Base-by-base conservation (phyloP, 345 rosid genomes). In the Hibiscus syriacus region DNA sequence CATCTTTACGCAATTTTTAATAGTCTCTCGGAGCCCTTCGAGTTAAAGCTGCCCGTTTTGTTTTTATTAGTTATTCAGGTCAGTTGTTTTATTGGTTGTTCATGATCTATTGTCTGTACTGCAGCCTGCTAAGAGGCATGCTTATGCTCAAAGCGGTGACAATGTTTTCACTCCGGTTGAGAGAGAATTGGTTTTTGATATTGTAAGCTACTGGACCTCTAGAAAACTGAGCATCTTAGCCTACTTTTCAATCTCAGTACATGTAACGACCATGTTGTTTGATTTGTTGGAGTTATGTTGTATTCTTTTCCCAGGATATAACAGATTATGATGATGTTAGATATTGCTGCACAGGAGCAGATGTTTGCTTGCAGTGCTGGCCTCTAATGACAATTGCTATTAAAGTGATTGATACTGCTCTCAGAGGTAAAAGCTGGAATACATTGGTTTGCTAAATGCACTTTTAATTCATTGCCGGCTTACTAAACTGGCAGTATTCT, bases 321-420 rank as follows among this genome's bases (percentile, higher is more conserved):
- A 73, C 96, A 36, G 97, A 93, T 69, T 89, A 93, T 64, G 96
- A 94, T 48, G 96, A 91, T 41, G n/a, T n/a, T n/a, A n/a, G 97
- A 72, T 90, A 79, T 68, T 94, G 97, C 80, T 91, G 97, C 84
- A 85, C 94, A 0, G 96, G 95, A 64, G 99, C 99, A 16, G 96
- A 89, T n/a, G n/a, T 84, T 78, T 91, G 99, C 81, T 80, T 87
- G 74, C 81, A 81, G 2, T 94, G 97, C 80, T 89, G 99, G 96
- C 95, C 97, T 69, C 74, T 89, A 66, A 89, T 89, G 96, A 90
- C 91, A 3, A 74, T 79, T 67, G 91, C 96, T 67, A 85, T 84
- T 73, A 90, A 90, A 87, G 96, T 93, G 77, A 85, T 93, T 62
- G 87, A 93, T 64, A 77, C 86, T 68, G 82, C 96, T 39, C 85